phyloP scores from a whole-genome alignment of 495 filamentous ascomycete genomes.

The Annulohypoxylon moriforme region DNA sequence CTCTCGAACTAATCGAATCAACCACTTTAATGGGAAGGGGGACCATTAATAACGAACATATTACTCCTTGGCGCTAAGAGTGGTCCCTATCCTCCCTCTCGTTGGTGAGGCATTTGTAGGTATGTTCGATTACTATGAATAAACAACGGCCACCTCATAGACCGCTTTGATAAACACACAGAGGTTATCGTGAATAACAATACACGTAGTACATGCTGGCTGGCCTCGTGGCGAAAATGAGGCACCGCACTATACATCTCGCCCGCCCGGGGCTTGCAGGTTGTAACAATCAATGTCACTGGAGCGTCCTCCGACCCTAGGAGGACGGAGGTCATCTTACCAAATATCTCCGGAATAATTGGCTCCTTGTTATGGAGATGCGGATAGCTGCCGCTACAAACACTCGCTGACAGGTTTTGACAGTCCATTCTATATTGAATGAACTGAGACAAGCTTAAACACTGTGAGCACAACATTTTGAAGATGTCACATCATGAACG shows the following conservation, averaged over 20 bases:
- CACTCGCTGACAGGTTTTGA: slow-evolving; percentile 1
- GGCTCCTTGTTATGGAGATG: background rate
- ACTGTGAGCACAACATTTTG: background rate
- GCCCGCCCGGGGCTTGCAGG: slow-evolving; percentile 16
- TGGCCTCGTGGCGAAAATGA: slow-evolving; percentile 35
- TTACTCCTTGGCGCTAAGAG: slow-evolving; percentile 18
- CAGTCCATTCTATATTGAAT: slow-evolving; percentile 4
- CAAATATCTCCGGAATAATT: background rate
- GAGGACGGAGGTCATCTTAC: background rate
- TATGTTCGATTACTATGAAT: slow-evolving; percentile 8
- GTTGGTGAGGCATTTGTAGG: slow-evolving; percentile 35
- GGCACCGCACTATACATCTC: slow-evolving; percentile 20
- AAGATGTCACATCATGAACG: background rate
- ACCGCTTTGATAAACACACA: slow-evolving; percentile 3
- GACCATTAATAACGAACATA: slow-evolving; percentile 7
- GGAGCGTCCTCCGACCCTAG: background rate
- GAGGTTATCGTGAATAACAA: slow-evolving; percentile 24
- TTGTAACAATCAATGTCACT: background rate
- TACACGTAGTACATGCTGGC: slow-evolving; percentile 11
- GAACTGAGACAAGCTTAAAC: slow-evolving; percentile 1
- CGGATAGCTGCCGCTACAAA: slow-evolving; percentile 15
- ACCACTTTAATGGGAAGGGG: slow-evolving; percentile 1
- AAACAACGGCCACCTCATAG: slow-evolving; percentile 16
- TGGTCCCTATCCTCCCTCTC: background rate
- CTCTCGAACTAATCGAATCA: slow-evolving; percentile 1